These are phyloP conservation scores for Coemansia sp. DNA, from an alignment of 192 early-diverging fungal genomes.

Conservation along the genomic window DNA sequence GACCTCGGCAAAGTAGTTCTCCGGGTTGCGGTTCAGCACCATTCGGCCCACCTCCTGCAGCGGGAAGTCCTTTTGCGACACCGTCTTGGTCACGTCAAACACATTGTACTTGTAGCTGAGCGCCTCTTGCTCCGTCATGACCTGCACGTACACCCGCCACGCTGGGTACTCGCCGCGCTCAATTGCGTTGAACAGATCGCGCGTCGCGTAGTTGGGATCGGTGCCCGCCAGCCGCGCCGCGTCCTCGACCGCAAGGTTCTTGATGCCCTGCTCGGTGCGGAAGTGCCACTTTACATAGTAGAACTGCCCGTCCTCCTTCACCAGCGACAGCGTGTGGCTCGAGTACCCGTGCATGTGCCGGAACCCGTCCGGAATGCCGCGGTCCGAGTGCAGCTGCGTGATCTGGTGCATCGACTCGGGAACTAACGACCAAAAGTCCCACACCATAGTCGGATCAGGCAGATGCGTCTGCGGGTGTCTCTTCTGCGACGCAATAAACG, in stretches of 20 bases:
- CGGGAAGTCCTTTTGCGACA: conserved; percentile 75
- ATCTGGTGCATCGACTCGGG: conserved; percentile 81
- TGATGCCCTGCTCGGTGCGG: conserved; percentile 71
- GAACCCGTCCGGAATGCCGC: conserved; percentile 76
- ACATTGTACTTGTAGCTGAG: conserved; percentile 71
- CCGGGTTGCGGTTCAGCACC: conserved; percentile 76
- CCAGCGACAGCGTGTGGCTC: conserved; percentile 74
- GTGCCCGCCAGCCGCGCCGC: conserved; percentile 58
- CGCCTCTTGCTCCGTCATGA: conserved; percentile 71
- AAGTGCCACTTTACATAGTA: conserved; percentile 82
- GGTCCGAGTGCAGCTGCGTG: conserved; percentile 79
- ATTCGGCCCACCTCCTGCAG: conserved; percentile 75
- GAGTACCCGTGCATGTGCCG: conserved; percentile 84
- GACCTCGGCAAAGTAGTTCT: conserved; percentile 84
- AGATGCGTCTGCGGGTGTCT: conserved; percentile 76
- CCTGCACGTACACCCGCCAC: conserved; percentile 73
- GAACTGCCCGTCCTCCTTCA: conserved; percentile 65
- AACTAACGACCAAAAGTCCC: conserved; percentile 77
- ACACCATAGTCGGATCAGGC: conserved; percentile 67
- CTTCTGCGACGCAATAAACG: conserved; percentile 84
- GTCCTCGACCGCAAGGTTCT: conserved; percentile 66
- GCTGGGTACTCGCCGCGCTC: conserved; percentile 66
- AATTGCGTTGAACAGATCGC: conserved; percentile 75
- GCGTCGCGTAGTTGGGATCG: conserved; percentile 75
- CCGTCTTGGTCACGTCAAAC: conserved; percentile 84